Conservation (phyloP, 176 grass and related monocot species). For the Juncus inflexus region DNA sequence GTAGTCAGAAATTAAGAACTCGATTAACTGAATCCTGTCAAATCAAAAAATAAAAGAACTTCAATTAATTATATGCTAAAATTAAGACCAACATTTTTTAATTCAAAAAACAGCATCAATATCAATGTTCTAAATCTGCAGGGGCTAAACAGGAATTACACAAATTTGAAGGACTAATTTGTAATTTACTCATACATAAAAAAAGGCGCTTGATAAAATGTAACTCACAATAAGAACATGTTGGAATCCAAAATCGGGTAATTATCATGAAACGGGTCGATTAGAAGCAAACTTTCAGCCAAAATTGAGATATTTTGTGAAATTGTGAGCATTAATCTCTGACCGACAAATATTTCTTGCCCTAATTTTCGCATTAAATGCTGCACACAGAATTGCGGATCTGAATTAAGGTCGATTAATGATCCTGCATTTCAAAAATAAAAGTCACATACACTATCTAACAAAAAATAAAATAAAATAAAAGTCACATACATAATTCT, state of each 20-base stretch:
- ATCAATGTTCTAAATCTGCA: neutral
- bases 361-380: slow-evolving; percentile 74
- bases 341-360: slow-evolving; percentile 68
- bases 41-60: slow-evolving; percentile 12
- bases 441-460: slow-evolving; percentile 6
- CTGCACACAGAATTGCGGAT: slow-evolving; percentile 75
- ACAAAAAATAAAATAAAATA: slow-evolving; percentile 32
- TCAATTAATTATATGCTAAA: too few relatives aligned
- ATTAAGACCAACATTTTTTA: neutral
- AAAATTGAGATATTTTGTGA: slow-evolving; percentile 71
- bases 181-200: slow-evolving; percentile 4
- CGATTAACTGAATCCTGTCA: slow-evolving; percentile 81
- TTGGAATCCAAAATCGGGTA: slow-evolving; percentile 69
- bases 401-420: slow-evolving; percentile 34
- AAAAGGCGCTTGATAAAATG: slow-evolving; percentile 12
- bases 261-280: slow-evolving; percentile 76
- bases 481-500: slow-evolving; percentile 6
- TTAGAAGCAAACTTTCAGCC: slow-evolving; percentile 72
- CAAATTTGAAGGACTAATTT: neutral
- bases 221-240: slow-evolving; percentile 81
- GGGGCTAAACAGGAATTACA: neutral
- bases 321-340: slow-evolving; percentile 63
- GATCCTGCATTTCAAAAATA: slow-evolving; percentile 35
- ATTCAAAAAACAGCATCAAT: slow-evolving; percentile 3
- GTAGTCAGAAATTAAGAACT: slow-evolving; percentile 73